Evolutionary conservation across 257 asterid species (phyloP).

Genomic region (Cruciata laevipes): DNA sequence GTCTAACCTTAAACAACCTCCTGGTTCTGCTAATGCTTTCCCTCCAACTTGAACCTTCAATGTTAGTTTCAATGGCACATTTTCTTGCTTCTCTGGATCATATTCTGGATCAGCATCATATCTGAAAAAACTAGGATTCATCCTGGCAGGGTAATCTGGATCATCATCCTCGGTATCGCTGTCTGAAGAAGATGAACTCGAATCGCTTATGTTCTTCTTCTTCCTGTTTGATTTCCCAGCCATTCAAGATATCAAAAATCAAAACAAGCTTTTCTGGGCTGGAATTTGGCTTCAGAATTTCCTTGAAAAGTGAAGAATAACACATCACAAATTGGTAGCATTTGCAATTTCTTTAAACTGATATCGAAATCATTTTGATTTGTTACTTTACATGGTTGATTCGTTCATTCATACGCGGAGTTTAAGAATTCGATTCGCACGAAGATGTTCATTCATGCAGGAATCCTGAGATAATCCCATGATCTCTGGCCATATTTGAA

Average conservation of each 20-base stretch:
- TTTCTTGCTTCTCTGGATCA: constrained; percentile 4
- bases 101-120: background rate
- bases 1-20: background rate
- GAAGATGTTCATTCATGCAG: background rate
- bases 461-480: background rate
- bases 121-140: background rate
- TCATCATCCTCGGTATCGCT: constrained; percentile 19
- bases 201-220: constrained; percentile 9
- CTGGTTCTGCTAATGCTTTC: background rate
- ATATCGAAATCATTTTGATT: constrained; percentile 8
- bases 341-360: background rate
- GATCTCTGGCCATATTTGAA: background rate
- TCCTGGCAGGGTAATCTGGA: constrained; percentile 16
- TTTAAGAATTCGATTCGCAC: background rate
- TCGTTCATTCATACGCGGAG: background rate
- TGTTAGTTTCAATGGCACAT: background rate
- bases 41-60: background rate
- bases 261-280: background rate
- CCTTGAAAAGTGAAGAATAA: background rate
- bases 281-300: background rate
- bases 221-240: constrained; percentile 9
- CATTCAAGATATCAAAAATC: background rate
- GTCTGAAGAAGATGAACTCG: constrained; percentile 23
- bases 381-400: constrained; percentile 15
- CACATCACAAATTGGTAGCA: constrained; percentile 6